phyloP scores from a whole-genome alignment of 306 rosid genomes.

The Dryas octopetala region DNA sequence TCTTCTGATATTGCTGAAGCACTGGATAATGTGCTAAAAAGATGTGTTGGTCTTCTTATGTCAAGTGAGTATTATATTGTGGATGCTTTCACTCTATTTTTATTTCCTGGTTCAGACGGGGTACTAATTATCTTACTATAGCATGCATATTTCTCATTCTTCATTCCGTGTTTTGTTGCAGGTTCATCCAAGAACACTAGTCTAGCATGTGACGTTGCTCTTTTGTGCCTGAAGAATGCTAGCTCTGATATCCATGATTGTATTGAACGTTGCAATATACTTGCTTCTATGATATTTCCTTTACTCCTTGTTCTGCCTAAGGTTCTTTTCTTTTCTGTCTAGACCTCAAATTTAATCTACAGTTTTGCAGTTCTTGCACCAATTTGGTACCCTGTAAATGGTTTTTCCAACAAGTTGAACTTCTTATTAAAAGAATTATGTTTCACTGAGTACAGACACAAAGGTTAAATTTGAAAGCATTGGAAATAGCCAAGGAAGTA shows the following conservation, averaged over 20 bases:
- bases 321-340: constrained; percentile 43
- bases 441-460: constrained; percentile 52
- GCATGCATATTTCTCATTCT: constrained; percentile 1
- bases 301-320: constrained; percentile 69
- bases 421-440: constrained; percentile 8
- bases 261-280: constrained; percentile 35
- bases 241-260: constrained; percentile 35
- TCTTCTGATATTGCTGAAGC: constrained; percentile 60
- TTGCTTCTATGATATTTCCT: constrained; percentile 70
- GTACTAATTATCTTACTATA: not conserved
- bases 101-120: not conserved
- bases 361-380: not conserved
- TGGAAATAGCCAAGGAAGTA: constrained; percentile 56
- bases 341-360: constrained; percentile 8
- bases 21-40: constrained; percentile 54
- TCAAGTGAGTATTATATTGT: constrained; percentile 45
- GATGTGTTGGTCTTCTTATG: constrained; percentile 51
- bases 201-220: constrained; percentile 58
- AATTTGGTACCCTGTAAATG: not conserved
- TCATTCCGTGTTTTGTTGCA: constrained; percentile 26
- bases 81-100: not conserved
- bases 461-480: constrained; percentile 63
- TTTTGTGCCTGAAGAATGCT: constrained; percentile 57
- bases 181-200: constrained; percentile 55
- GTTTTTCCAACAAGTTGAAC: not conserved